Evolutionary conservation across 257 asterid species (phyloP).

Genomic region (Solanum ahanhuiri): DNA sequence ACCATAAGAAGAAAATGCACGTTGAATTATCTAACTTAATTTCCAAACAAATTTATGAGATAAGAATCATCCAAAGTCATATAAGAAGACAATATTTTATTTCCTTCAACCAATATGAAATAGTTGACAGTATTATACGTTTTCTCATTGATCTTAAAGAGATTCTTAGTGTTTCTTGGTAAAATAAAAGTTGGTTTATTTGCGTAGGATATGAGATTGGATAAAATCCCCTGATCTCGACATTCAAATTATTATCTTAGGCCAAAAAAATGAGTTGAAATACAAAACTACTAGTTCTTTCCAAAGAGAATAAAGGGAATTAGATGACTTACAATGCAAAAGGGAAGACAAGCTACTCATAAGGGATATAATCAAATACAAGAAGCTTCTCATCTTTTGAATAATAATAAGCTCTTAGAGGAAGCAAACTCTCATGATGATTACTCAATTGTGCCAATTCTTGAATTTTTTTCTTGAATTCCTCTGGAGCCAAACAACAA

Average conservation of each 20-base stretch:
- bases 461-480: slow-evolving; percentile 11
- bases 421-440: slow-evolving; percentile 13
- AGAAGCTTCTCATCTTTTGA: slow-evolving; percentile 11
- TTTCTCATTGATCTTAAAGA: background rate
- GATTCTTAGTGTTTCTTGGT: background rate
- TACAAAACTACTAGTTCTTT: background rate
- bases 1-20: background rate
- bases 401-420: slow-evolving; percentile 14
- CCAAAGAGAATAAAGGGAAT: background rate
- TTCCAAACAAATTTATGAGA: background rate
- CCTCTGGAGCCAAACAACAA: background rate
- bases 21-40: background rate
- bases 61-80: background rate
- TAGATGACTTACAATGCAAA: slow-evolving; percentile 13
- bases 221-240: background rate
- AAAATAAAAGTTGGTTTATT: background rate
- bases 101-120: background rate
- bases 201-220: background rate
- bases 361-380: slow-evolving; percentile 15
- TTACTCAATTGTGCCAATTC: slow-evolving; percentile 9
- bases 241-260: background rate
- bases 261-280: background rate
- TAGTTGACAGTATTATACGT: background rate
- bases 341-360: slow-evolving; percentile 9
- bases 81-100: background rate